Evolutionary conservation across 140 eudicot genomes (phyloP), one percentile per base, ranked within the genome.

Genomic region (Oenanthe javanica): DNA sequence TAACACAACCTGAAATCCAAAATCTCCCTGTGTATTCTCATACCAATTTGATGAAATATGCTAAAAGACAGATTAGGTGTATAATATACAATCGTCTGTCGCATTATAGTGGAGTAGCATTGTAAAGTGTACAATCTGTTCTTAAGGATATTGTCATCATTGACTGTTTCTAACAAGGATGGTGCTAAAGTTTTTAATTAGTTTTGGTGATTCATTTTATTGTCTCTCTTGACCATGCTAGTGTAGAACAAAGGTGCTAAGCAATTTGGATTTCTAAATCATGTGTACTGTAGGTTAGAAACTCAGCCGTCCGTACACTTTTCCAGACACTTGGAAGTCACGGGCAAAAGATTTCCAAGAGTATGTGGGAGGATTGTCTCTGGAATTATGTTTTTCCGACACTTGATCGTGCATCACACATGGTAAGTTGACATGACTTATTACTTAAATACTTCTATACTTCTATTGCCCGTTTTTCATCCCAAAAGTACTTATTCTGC

Each of bases 281-380:
- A 40, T 9, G 85, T 27, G 50, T 77, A 81, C 27, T 85, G 81
- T 83, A 95, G 99, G 98, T 95, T 76, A 89, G 99, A 85, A 95
- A 95, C 86, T 93, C 99, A 43, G 97, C 98, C 19, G 92, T 95
- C 18, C 88, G 97, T 77, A 95, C 97, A 69, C 96, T 95, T 77
- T 95, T 95, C 80, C 99, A 95, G 90, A 92, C 90, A 74, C 99
- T 95, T 79, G 99, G 98, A 84, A 95, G 97, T 88, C 99, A 93
- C 82, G 99, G 99, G 64, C 99, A 95, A 77, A 93, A 93, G 90
- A 97, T 95, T 79, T 91, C 99, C 47, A 87, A 86, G 91, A 91
- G 89, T 86, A 91, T 93, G 96, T 95, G 99, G 99, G 98, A 95
- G 85, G 93, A 93, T 85, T 95, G 99, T 85, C 96, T 95, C 25